Base-by-base conservation (phyloP, 2,329 filamentous ascomycete species). In the Fusarium proliferatum region DNA sequence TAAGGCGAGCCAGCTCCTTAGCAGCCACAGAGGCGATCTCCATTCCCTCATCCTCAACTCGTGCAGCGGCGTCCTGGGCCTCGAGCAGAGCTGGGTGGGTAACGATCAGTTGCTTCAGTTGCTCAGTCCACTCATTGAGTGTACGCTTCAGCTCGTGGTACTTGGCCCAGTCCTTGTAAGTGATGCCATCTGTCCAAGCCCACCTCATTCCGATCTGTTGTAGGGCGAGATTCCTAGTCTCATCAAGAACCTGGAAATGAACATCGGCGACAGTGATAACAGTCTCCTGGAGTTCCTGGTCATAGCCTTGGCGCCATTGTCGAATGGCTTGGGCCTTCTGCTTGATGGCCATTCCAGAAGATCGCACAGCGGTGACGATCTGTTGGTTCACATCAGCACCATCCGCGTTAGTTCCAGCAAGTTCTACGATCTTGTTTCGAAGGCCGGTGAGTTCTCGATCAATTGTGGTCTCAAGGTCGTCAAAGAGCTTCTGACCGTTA, bases 151-250 rank as follows among this genome's bases (percentile, higher is more conserved):
- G 86, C 67, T 93, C 90, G 81, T 98, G 95, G 80, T 97, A 99
- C 81, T 96, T 96, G 67, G 92, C 90, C 96, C 96, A 99, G 81
- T 99, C 95, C 81, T 97, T 95, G 86, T 99, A 98, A 3, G 96
- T 97, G 69, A 99, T 90, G 38, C 94, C 94, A 65, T 98, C 95
- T 84, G 95, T 96, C 92, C 94, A 97, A 17, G 96, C 95, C 95
- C 96, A 99, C 79, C 89, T 90, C 91, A 97, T 96, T 64, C 95
- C 95, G 61, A 98, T 94, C 81, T 97, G 94, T 80, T 97, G 94
- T 39, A 98, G 87, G 10, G 95, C 94, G 41, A 97, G 87, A 77
- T 95, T 93, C 46, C 94, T 91, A 68, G 96, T 95, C 78, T 90
- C 90, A 72, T 96, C 93, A 38, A 98, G 88, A 21, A 97, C 94